Conservation (phyloP, 2,329 filamentous ascomycete genomes). For the Paracoccidioides lutzii region DNA sequence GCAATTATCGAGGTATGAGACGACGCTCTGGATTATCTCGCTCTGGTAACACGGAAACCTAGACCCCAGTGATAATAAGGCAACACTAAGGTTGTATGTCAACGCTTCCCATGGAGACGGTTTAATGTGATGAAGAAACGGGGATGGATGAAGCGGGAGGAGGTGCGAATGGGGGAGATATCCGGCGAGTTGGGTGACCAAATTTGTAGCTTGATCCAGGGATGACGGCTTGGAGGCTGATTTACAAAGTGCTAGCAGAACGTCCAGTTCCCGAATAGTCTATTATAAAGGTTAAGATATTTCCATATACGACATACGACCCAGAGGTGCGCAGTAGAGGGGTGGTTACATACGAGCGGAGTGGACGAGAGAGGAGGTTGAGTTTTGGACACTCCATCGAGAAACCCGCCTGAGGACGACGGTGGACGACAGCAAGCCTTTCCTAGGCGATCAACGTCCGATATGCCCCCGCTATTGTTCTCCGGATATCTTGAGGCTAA, state of each 20-base stretch:
- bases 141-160: slow-evolving; percentile 66
- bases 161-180: slow-evolving; percentile 77
- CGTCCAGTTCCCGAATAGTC: slow-evolving; percentile 83
- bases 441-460: slow-evolving; percentile 26
- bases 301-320: background rate
- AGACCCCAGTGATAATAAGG: slow-evolving; percentile 66
- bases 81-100: slow-evolving; percentile 63
- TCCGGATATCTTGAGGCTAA: slow-evolving; percentile 26
- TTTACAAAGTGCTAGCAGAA: slow-evolving; percentile 81
- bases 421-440: slow-evolving; percentile 18
- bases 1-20: slow-evolving; percentile 61
- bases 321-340: background rate
- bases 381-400: slow-evolving; percentile 26
- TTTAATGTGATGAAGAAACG: slow-evolving; percentile 68
- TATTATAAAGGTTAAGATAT: slow-evolving; percentile 24
- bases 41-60: slow-evolving; percentile 58
- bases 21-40: slow-evolving; percentile 52
- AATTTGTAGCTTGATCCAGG: slow-evolving; percentile 58
- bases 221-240: slow-evolving; percentile 65
- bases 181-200: slow-evolving; percentile 64
- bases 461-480: slow-evolving; percentile 15
- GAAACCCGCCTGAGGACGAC: slow-evolving; percentile 16
- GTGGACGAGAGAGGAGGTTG: slow-evolving; percentile 26
- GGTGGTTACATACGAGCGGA: slow-evolving; percentile 25
- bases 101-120: slow-evolving; percentile 82